Evolutionary conservation across 2,329 filamentous ascomycete species (phyloP).

Genomic region (Penicillium sclerotigenum): DNA sequence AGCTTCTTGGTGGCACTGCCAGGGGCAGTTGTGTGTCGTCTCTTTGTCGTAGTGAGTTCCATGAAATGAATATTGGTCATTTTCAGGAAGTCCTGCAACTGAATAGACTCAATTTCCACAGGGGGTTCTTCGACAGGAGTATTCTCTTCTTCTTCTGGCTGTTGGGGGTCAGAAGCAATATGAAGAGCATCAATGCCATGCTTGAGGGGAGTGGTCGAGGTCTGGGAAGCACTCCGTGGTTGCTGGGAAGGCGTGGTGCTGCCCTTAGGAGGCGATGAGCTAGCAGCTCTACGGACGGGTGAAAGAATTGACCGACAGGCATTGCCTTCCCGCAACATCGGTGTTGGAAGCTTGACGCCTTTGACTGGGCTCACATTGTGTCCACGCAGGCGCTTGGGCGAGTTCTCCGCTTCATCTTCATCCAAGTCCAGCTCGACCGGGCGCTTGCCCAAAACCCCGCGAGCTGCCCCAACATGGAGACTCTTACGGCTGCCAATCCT

Average conservation of each 20-base stretch:
- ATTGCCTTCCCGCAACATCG: constrained; percentile 64
- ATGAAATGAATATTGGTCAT: constrained; percentile 98
- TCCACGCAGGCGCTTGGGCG: constrained; percentile 65
- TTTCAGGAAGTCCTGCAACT: constrained; percentile 87
- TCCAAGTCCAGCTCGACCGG: constrained; percentile 67
- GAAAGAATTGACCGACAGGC: constrained; percentile 56
- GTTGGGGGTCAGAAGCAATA: constrained; percentile 34
- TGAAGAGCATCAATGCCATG: constrained; percentile 20
- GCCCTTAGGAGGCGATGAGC: constrained; percentile 34
- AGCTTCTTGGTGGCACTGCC: constrained; percentile 39
- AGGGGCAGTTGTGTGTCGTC: constrained; percentile 75
- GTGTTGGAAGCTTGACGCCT: constrained; percentile 66
- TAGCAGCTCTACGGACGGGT: constrained; percentile 44
- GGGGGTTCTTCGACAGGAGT: constrained; percentile 45
- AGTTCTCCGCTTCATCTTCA: constrained; percentile 56
- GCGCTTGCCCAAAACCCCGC: constrained; percentile 70
- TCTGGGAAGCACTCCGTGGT: constrained; percentile 42
- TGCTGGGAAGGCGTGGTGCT: constrained; percentile 53
- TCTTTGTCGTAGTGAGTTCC: constrained; percentile 94
- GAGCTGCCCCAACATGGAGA: constrained; percentile 70
- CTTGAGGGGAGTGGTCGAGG: constrained; percentile 33
- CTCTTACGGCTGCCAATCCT: constrained; percentile 68
- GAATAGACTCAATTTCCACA: constrained; percentile 60
- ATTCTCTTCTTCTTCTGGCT: constrained; percentile 46
- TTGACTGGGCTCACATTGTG: constrained; percentile 74